Base-by-base conservation (phyloP, 176 grass and related monocot species). In the Tuctoria greenei region DNA sequence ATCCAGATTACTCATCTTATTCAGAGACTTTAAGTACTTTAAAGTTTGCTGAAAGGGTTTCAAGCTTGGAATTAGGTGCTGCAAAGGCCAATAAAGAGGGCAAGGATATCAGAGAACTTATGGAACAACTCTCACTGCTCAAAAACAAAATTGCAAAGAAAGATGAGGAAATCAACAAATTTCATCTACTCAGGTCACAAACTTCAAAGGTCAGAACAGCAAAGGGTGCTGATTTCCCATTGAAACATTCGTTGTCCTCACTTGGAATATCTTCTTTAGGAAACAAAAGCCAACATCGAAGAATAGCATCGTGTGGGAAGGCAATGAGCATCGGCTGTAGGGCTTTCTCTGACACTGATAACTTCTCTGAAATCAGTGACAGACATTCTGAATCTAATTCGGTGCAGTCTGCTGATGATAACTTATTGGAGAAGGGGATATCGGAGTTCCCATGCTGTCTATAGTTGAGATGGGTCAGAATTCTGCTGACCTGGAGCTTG, bases 21-120 rank as follows among this genome's bases (percentile, higher is more conserved):
- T 67, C 56, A 27, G 92, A 95, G 86, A 89, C 80, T 66, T 36
- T 91, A 82, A 91, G 92, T 77, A 95, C 92, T 84, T 78, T 95
- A 26, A 95, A 91, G 83, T 95, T 95, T 71, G 92, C 92, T 55
- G 88, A 91, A 78, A 95, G 92, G 37, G 92, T 95, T 41, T 89
- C 92, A 24, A 83, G 86, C 67, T 86, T 95, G 67, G 92, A 95
- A 66, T 42, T 95, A 43, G 92, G 92, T 81, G 71, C 61, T 62
- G 88, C 88, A 56, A 82, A 81, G 81, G 77, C 46, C 14, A 90
- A 95, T 52, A 95, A 95, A 86, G 92, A 95, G 79, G 84, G 85
- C 40, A 86, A 83, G 69, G 76, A 95, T 81, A 84, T 89, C 41
- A 88, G 55, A 84, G 88, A 90, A 55, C 73, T 86, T 51, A 91